phyloP scores from a whole-genome alignment of 1,284 basidiomycete species.

The Austropuccinia psidii region DNA sequence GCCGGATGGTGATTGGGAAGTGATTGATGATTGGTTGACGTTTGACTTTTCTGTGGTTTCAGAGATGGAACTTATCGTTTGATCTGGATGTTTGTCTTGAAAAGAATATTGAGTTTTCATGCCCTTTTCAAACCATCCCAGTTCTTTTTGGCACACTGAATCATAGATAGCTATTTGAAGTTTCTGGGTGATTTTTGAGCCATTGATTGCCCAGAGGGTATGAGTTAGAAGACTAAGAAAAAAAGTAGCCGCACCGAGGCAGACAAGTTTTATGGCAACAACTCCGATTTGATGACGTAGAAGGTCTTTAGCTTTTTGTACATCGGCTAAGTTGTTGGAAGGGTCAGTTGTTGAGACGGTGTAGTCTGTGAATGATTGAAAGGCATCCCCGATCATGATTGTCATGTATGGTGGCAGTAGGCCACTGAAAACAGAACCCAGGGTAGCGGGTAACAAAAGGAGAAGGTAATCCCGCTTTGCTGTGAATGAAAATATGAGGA shows the following conservation, averaged over 20 bases:
- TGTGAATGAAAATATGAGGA: slow-evolving; percentile 42
- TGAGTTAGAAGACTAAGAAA: slow-evolving; percentile 66
- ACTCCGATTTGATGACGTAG: slow-evolving; percentile 59
- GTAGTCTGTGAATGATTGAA: slow-evolving; percentile 64
- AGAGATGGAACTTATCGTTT: slow-evolving; percentile 52
- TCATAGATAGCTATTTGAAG: slow-evolving; percentile 64
- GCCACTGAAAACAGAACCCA: slow-evolving; percentile 63
- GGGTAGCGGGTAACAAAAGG: slow-evolving; percentile 60
- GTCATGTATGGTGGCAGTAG: slow-evolving; percentile 90
- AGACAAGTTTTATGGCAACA: slow-evolving; percentile 63
- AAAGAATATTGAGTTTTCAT: slow-evolving; percentile 37
- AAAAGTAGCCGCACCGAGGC: slow-evolving; percentile 63
- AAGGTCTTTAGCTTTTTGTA: slow-evolving; percentile 49
- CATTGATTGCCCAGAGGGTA: slow-evolving; percentile 76
- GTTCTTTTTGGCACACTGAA: slow-evolving; percentile 54
- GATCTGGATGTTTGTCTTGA: too few species aligned
- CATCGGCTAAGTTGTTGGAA: slow-evolving; percentile 42
- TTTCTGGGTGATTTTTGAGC: slow-evolving; percentile 67
- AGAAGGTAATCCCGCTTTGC: slow-evolving; percentile 39
- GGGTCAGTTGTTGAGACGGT: slow-evolving; percentile 49
- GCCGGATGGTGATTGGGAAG: slow-evolving; percentile 64
- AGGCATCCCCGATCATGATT: slow-evolving; percentile 72
- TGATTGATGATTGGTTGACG: slow-evolving; percentile 50
- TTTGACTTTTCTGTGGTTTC: slow-evolving; percentile 50
- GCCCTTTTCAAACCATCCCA: slow-evolving; percentile 44